phyloP scores from a whole-genome alignment of 176 grass and related monocot species.

The Luzula sylvatica region DNA sequence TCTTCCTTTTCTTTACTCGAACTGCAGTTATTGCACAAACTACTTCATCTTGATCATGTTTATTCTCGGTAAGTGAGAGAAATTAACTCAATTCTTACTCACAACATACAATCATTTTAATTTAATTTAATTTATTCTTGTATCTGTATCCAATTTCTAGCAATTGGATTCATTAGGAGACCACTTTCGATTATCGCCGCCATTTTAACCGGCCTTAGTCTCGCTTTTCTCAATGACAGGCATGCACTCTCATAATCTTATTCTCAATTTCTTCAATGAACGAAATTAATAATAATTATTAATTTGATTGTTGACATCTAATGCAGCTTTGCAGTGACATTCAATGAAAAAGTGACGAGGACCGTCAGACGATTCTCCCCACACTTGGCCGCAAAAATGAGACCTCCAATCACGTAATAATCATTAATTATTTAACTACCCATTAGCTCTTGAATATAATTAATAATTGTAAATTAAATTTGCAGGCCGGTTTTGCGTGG shows the following conservation, averaged over 20 bases:
- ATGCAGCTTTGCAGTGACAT: constrained; percentile 32
- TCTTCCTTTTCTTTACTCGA: not conserved
- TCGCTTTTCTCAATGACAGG: constrained; percentile 28
- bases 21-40: constrained; percentile 27
- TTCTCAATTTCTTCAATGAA: too few relatives aligned
- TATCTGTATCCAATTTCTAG: constrained; percentile 4
- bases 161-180: constrained; percentile 23
- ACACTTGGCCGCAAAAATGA: constrained; percentile 98
- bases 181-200: constrained; percentile 18
- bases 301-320: too few relatives aligned
- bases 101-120: not conserved
- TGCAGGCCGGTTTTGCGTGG: constrained; percentile 81
- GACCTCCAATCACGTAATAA: constrained; percentile 70
- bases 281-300: not conserved
- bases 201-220: constrained; percentile 12
- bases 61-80: constrained; percentile 62
- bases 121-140: constrained; percentile 9
- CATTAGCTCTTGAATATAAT: too few relatives aligned
- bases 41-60: constrained; percentile 75
- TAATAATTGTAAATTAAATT: too few relatives aligned
- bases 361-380: constrained; percentile 86
- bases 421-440: constrained; percentile 5
- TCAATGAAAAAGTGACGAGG: constrained; percentile 91
- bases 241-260: not conserved
- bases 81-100: not conserved